Conservation (phyloP, 345 rosid genomes). For the Eucalyptus erythrocorys region DNA sequence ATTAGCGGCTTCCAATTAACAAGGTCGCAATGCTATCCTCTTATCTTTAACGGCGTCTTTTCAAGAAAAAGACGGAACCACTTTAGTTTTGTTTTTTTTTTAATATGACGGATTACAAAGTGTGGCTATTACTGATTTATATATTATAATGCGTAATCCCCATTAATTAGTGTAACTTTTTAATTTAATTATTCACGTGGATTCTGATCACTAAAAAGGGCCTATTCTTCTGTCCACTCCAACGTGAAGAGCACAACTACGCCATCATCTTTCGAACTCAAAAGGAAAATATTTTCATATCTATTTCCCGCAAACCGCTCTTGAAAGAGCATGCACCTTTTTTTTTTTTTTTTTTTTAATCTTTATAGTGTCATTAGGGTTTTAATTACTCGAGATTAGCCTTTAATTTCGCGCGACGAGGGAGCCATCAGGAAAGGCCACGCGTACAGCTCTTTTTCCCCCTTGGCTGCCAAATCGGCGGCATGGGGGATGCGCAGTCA, state of each 20-base stretch:
- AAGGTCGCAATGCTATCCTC: background rate
- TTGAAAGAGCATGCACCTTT: background rate
- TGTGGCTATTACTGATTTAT: background rate
- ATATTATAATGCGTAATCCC: background rate
- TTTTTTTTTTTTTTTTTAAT: background rate
- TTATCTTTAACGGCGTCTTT: background rate
- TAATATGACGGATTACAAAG: background rate
- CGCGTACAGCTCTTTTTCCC: background rate
- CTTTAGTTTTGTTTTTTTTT: background rate
- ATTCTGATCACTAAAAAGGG: background rate
- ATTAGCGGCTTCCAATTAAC: rapidly evolving
- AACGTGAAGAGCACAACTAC: background rate
- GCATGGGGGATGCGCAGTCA: background rate
- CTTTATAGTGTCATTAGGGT: background rate
- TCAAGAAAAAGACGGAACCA: too few relatives aligned
- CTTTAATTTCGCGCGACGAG: background rate
- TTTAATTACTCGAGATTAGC: background rate
- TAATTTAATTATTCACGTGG: background rate
- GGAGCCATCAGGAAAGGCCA: background rate
- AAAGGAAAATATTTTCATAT: background rate
- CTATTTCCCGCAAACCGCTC: background rate
- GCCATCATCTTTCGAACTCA: background rate
- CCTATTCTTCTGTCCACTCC: background rate
- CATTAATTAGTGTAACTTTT: background rate
- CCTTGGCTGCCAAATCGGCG: background rate